These are phyloP conservation scores for Caryopteris hybrid DNA, from an alignment of 305 asterid species.

Conservation along the genomic window DNA sequence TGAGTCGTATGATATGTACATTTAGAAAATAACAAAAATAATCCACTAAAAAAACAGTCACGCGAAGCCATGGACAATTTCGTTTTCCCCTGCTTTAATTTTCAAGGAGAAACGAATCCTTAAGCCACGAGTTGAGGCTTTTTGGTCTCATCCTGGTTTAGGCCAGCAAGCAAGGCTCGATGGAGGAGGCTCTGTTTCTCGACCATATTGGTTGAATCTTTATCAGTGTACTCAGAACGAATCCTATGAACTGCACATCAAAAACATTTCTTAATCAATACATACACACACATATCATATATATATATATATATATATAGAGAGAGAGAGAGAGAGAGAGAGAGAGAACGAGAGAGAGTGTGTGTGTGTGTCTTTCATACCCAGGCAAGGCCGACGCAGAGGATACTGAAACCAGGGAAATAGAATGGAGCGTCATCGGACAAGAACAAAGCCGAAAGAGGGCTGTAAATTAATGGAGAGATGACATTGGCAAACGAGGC, in stretches of 20 bases:
- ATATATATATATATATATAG: too few relatives aligned
- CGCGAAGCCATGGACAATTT: neutral
- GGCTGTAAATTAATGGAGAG: constrained; percentile 55
- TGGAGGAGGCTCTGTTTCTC: constrained; percentile 16
- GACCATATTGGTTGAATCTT: constrained; percentile 32
- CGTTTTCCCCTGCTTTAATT: neutral
- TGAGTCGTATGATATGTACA: constrained; percentile 14
- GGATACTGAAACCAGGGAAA: constrained; percentile 59
- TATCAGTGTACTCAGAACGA: constrained; percentile 33
- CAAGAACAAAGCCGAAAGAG: constrained; percentile 57
- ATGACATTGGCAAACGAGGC: constrained; percentile 39
- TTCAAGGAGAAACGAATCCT: constrained; percentile 3
- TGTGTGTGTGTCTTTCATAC: constrained; percentile 22
- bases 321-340: too few relatives aligned
- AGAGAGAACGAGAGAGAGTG: neutral
- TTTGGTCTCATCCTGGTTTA: constrained; percentile 5
- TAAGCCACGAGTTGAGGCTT: neutral
- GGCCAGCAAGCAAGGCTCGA: constrained; percentile 34
- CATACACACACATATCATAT: too few relatives aligned
- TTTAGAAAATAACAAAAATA: constrained; percentile 9
- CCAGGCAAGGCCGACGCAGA: constrained; percentile 54
- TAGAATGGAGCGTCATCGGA: constrained; percentile 45
- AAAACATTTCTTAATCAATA: neutral
- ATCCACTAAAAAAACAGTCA: neutral
- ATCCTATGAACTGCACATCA: constrained; percentile 41